A percentile compares a stretch with the other conserved stretches of the same genome.
phyloP scores from a whole-genome alignment of 495 filamentous ascomycete genomes.

The Neurospora sp. region DNA sequence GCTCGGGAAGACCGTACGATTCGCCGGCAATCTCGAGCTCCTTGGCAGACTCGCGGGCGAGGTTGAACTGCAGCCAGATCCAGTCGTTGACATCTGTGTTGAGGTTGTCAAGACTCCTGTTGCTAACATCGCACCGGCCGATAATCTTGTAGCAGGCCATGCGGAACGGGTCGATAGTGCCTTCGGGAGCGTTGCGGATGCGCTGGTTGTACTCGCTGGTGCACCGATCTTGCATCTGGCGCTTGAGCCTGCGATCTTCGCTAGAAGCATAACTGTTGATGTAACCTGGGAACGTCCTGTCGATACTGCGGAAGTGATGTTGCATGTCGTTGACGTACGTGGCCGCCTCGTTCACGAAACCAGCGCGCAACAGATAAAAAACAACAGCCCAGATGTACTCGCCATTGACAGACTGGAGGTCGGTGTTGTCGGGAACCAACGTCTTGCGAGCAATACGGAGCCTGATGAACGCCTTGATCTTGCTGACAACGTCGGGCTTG shows the following conservation, averaged over 20 bases:
- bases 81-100: slow-evolving; percentile 81
- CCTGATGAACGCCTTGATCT: slow-evolving; percentile 83
- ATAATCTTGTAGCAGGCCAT: slow-evolving; percentile 98
- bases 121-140: slow-evolving; percentile 80
- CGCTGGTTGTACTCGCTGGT: slow-evolving; percentile 82
- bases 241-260: slow-evolving; percentile 59
- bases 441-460: slow-evolving; percentile 66
- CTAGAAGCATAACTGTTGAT: slow-evolving; percentile 68
- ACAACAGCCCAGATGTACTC: slow-evolving; percentile 91
- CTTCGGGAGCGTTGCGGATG: slow-evolving; percentile 69
- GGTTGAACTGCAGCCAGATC: slow-evolving; percentile 92
- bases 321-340: slow-evolving; percentile 73
- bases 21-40: slow-evolving; percentile 77
- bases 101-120: slow-evolving; percentile 70
- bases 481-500: slow-evolving; percentile 74
- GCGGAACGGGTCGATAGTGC: slow-evolving; percentile 85
- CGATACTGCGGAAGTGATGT: slow-evolving; percentile 72
- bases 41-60: slow-evolving; percentile 79
- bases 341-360: slow-evolving; percentile 73
- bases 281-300: slow-evolving; percentile 83
- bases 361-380: slow-evolving; percentile 83
- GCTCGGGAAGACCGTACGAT: slow-evolving; percentile 76
- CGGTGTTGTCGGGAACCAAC: slow-evolving; percentile 61
- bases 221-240: slow-evolving; percentile 74
- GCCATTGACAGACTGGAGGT: slow-evolving; percentile 61